Base-by-base conservation (phyloP, 345 rosid species). In the Ailanthus altissimus region DNA sequence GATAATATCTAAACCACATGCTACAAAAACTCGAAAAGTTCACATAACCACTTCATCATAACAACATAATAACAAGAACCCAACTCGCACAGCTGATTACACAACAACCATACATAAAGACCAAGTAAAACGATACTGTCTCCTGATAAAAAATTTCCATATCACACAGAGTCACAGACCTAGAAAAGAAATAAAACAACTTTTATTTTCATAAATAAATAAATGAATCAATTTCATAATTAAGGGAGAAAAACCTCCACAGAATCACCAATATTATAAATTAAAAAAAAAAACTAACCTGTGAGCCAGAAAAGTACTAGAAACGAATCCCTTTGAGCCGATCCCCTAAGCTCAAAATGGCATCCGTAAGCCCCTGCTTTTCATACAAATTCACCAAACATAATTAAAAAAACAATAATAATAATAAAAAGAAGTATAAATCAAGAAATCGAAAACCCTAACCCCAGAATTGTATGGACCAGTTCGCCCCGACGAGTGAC, bases 401-500 rank as follows among this genome's bases (percentile, higher is more conserved):
- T 4, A 26, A 9, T 56, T 67, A 61, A 59, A 8, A 5, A 56
- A 67, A 57, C 13, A 11, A n/a, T 5, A 45, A 16, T 53, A n/a
- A 25, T 15, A 9, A 13, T 18, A 60, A 25, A 32, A 32, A 32
- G 3, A 32, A 32, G 3, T 1, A 32, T 77, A 11, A 49, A 28
- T 32, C n/a, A 18, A 54, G 50, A 63, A 56, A 72, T 72, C 43
- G 51, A 53, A 77, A 83, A 78, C 71, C 80, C 83, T 81, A 80
- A 83, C 81, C 85, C 81, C 45, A 20, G n/a, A 75, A 65, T 66
- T 62, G 57, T 59, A 72, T 53, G 81, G 69, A 78, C 82, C 81
- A 84, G 90, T 76, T 84, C 86, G 80, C 82, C 82, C 53, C 38
- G 61, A 51, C 43, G 74, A 32, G 38, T 54, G 67, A 26, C 62